Conservation (phyloP, 2,329 filamentous ascomycete genomes). For the Volutella citrinella region DNA sequence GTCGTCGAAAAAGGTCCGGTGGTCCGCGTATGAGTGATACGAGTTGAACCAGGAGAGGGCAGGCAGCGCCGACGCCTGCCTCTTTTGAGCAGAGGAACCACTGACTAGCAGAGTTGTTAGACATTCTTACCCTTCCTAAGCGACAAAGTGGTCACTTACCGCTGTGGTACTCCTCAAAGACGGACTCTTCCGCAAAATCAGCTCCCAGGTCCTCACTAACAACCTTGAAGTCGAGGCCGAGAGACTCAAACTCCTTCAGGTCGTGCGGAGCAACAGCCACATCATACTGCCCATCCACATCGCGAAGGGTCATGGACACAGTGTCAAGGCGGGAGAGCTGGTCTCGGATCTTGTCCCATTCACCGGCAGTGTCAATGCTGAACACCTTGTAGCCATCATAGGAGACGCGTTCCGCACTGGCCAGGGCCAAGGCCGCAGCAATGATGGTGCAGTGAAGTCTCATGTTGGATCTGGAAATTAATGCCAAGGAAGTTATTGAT, state of each 20-base stretch:
- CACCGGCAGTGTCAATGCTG: conserved; percentile 41
- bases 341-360: conserved; percentile 32
- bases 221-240: conserved; percentile 28
- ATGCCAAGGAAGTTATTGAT: too few species aligned
- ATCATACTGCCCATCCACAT: conserved; percentile 21
- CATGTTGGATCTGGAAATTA: too few species aligned
- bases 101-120: too few species aligned
- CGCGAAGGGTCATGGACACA: conserved; percentile 22
- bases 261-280: conserved; percentile 31
- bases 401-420: too few species aligned
- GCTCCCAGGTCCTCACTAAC: conserved; percentile 29
- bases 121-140: too few species aligned
- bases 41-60: conserved; percentile 46
- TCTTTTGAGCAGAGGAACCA: too few species aligned
- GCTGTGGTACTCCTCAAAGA: too few species aligned
- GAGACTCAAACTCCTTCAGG: conserved; percentile 23
- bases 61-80: conserved; percentile 24
- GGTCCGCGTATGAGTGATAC: conserved; percentile 50
- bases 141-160: too few species aligned
- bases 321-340: conserved; percentile 29
- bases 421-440: too few species aligned
- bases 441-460: too few species aligned
- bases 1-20: conserved; percentile 42
- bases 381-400: conserved; percentile 39
- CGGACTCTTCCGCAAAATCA: conserved; percentile 28